Conservation (phyloP, 2,329 filamentous ascomycete species). For the Xylaria hypoxylon region DNA sequence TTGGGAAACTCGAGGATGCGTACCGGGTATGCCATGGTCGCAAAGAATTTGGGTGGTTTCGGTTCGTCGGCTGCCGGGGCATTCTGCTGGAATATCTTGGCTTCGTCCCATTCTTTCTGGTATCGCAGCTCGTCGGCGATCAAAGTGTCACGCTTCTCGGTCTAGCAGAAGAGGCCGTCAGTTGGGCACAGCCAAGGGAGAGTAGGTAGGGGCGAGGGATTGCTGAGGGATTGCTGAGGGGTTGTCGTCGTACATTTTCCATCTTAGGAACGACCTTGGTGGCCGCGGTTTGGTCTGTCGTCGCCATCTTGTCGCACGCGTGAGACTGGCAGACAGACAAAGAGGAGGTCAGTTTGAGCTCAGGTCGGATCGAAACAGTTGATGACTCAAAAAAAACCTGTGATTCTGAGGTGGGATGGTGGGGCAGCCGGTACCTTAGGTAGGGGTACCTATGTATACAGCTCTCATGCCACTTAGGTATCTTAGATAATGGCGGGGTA, state of each 20-base stretch:
- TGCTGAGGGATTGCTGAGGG: too few species aligned
- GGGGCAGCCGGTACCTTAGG: too few species aligned
- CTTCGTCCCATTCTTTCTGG: slow-evolving; percentile 84
- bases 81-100: slow-evolving; percentile 84
- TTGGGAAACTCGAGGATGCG: too few species aligned
- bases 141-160: slow-evolving; percentile 41
- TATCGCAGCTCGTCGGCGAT: slow-evolving; percentile 60
- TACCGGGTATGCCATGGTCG: slow-evolving; percentile 62
- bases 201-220: too few species aligned
- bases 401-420: slow-evolving; percentile 39
- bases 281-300: slow-evolving; percentile 31
- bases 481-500: too few species aligned
- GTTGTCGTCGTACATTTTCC: slow-evolving; percentile 33
- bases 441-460: too few species aligned
- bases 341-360: not conserved
- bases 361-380: not conserved
- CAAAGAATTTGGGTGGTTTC: slow-evolving; percentile 91
- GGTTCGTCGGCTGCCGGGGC: slow-evolving; percentile 84
- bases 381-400: slow-evolving; percentile 32
- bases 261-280: slow-evolving; percentile 37
- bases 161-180: slow-evolving; percentile 28
- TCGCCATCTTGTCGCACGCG: slow-evolving; percentile 30
- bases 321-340: not conserved
- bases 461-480: too few species aligned
- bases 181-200: not conserved